Evolutionary conservation across 139 green algal genomes (phyloP), one percentile per base, ranked within the genome.

Genomic region (Spirogloea muscicola): DNA sequence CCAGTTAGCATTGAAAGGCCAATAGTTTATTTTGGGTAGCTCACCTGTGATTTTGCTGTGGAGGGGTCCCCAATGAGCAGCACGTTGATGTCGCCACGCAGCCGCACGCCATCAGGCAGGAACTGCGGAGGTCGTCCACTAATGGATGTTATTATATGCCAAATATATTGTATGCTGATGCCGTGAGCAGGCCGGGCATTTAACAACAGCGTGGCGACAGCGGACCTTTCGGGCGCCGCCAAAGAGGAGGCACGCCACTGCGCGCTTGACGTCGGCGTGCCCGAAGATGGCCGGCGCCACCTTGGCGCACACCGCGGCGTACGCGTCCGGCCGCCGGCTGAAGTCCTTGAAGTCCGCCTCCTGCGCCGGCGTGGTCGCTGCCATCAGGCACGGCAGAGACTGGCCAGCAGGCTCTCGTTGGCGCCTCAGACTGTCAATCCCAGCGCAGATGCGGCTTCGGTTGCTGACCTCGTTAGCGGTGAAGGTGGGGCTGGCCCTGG

Each of bases 61-160:
- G 90, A 91, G 9, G 95, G 94, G 82, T 99, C 95, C 1, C 95
- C 95, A 3, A 99, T 85, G 55, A 99, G 92, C 46, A 94, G 90
- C 18, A 99, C 91, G 72, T 99, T 99, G 87, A 99, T 97, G 87
- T 99, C 95, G 1, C 95, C 95, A 34, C 95, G 82, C 73, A 98
- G 84, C 41, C 76, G 39, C 9, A 70, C 44, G 41, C 81, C 81
- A 43, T 87, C 83, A 3, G 76, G 75, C 16, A 83, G 66, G 4
- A 16, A 65, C 72, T 85, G 75, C n/a, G n/a, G n/a, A n/a, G n/a
- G n/a, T n/a, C n/a, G n/a, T n/a, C n/a, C n/a, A n/a, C n/a, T n/a
- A n/a, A n/a, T n/a, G n/a, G n/a, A n/a, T n/a, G n/a, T n/a, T n/a
- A n/a, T n/a, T n/a, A n/a, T n/a, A n/a, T n/a, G n/a, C n/a, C n/a